phyloP scores from a whole-genome alignment of 768 basidiomycete species.

The Mycena vulgaris region DNA sequence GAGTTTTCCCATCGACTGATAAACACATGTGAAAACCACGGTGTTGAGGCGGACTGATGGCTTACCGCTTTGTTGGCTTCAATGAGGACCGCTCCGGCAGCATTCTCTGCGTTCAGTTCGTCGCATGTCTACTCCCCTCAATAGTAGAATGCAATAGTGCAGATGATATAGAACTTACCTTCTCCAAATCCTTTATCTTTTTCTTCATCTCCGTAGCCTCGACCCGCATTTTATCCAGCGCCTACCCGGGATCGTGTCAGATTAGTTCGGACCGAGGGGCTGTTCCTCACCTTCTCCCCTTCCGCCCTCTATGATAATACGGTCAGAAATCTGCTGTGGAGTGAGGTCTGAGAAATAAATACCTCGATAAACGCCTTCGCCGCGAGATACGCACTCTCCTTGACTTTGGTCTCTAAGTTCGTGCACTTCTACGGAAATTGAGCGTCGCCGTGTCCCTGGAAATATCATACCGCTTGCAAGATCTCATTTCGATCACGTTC shows the following conservation, averaged over 20 bases:
- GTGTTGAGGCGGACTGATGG: background rate
- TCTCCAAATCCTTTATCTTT: background rate
- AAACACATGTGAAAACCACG: background rate
- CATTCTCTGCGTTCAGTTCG: background rate
- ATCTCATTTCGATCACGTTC: background rate
- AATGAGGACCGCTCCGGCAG: background rate
- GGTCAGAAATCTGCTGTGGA: background rate
- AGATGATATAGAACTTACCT: background rate
- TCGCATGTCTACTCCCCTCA: background rate
- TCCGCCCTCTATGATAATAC: background rate
- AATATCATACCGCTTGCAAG: background rate
- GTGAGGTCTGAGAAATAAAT: background rate
- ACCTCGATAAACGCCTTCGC: constrained; percentile 22
- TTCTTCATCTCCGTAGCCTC: background rate
- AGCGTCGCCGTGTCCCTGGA: too few relatives aligned
- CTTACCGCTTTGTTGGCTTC: background rate
- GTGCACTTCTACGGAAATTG: constrained; percentile 7
- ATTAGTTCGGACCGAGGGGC: too few relatives aligned
- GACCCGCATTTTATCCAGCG: background rate
- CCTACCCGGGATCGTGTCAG: background rate
- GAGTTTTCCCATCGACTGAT: background rate
- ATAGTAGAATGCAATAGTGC: background rate
- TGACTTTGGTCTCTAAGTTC: background rate
- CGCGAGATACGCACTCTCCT: constrained; percentile 1
- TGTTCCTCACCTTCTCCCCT: constrained; percentile 15